Conservation (phyloP, 2,329 filamentous ascomycete species). For the Bisporella sp. region DNA sequence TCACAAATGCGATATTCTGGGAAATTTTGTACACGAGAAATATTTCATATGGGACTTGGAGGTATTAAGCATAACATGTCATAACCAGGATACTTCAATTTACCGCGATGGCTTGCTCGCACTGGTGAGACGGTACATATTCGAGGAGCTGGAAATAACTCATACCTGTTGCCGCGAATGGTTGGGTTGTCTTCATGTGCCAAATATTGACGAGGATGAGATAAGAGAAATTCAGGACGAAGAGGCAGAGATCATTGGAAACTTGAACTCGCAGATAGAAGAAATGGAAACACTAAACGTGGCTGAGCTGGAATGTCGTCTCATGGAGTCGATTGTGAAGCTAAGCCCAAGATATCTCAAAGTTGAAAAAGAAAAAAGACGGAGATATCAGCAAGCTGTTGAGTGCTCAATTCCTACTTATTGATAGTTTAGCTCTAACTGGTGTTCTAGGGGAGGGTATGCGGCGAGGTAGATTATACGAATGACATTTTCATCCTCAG, state of each 20-base stretch:
- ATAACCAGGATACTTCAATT: not conserved
- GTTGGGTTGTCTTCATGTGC: not conserved
- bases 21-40: not conserved
- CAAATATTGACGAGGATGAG: not conserved
- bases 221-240: conserved; percentile 3
- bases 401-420: not conserved
- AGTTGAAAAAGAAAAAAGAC: not conserved
- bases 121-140: not conserved
- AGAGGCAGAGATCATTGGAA: conserved; percentile 1
- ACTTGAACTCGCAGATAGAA: not conserved
- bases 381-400: not conserved
- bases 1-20: not conserved
- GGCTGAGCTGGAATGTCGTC: not conserved
- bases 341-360: not conserved
- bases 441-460: not conserved
- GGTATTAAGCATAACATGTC: not conserved
- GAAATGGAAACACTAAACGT: not conserved
- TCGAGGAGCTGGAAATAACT: conserved; percentile 6
- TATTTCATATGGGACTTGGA: not conserved
- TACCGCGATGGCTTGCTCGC: not conserved
- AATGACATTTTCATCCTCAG: not conserved
- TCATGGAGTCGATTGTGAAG: not conserved
- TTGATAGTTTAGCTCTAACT: not conserved
- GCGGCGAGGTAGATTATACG: not conserved
- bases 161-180: conserved; percentile 3